These are phyloP conservation scores for Claviceps maximensis DNA, from an alignment of 2,329 filamentous ascomycete genomes.

Conservation along the genomic window DNA sequence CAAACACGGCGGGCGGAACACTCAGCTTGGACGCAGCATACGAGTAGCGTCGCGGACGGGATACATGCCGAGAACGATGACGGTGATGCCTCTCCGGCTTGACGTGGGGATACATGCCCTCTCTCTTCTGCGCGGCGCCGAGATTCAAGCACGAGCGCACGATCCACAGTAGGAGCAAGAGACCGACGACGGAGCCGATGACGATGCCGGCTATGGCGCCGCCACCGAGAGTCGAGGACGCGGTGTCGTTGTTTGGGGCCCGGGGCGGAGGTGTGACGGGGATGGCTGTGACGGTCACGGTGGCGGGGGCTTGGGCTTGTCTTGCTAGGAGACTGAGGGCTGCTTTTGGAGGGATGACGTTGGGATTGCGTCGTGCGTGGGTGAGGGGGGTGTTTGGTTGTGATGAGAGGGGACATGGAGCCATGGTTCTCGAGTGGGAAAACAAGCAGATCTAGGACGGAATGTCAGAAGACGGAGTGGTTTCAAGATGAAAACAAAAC, in stretches of 20 bases:
- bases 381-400: background rate
- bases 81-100: constrained; percentile 10
- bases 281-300: constrained; percentile 20
- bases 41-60: constrained; percentile 1
- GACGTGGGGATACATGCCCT: constrained; percentile 21
- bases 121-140: constrained; percentile 20
- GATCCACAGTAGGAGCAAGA: constrained; percentile 33
- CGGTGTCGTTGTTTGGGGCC: background rate
- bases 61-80: constrained; percentile 14
- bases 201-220: constrained; percentile 40
- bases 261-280: background rate
- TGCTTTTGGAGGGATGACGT: background rate
- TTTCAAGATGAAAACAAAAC: too few species aligned
- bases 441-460: too few species aligned
- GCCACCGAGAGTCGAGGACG: constrained; percentile 22
- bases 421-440: too few species aligned
- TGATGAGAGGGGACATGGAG: too few species aligned
- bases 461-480: too few species aligned
- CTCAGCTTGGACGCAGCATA: background rate
- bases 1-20: background rate
- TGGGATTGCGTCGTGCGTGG: background rate
- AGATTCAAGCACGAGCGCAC: constrained; percentile 30
- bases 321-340: background rate
- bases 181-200: constrained; percentile 32
- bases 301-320: constrained; percentile 8